Conservation (phyloP, 805 yeast species). For the Jamesozyma hellenica region DNA sequence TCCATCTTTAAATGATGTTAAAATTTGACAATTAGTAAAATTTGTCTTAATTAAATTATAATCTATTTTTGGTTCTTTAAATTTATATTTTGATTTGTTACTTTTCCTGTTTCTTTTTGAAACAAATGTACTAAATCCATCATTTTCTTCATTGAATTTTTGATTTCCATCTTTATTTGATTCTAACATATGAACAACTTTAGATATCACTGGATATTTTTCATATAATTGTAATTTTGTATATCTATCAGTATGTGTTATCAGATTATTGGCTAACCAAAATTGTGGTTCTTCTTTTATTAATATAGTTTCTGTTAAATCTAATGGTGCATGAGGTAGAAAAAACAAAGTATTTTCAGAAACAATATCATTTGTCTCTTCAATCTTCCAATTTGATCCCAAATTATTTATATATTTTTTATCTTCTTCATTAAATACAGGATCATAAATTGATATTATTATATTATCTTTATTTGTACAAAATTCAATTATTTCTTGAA, state of each 20-base stretch:
- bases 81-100: slow-evolving; percentile 6
- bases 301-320: slow-evolving; percentile 37
- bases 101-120: slow-evolving; percentile 14
- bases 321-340: slow-evolving; percentile 69
- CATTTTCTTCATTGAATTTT: slow-evolving; percentile 6
- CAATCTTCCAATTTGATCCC: slow-evolving; percentile 24
- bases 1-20: slow-evolving; percentile 21
- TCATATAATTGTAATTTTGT: slow-evolving; percentile 34
- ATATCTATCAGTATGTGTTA: slow-evolving; percentile 45
- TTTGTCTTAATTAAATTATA: slow-evolving; percentile 14
- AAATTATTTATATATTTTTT: slow-evolving; percentile 21
- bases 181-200: slow-evolving; percentile 22
- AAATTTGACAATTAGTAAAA: slow-evolving; percentile 13
- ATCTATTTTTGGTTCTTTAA: slow-evolving; percentile 14
- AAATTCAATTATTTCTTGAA: slow-evolving; percentile 33
- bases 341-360: slow-evolving; percentile 36
- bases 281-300: slow-evolving; percentile 28
- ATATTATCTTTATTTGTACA: background rate
- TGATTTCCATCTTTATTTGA: background rate
- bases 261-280: slow-evolving; percentile 42
- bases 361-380: slow-evolving; percentile 19
- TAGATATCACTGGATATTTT: slow-evolving; percentile 37
- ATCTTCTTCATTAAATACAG: slow-evolving; percentile 46
- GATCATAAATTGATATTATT: slow-evolving; percentile 51
- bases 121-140: slow-evolving; percentile 18